A percentile compares a stretch with the other conserved stretches of the same genome.
Evolutionary conservation across 2,329 filamentous ascomycete species (phyloP).

Genomic region (Fusarium hainanense): DNA sequence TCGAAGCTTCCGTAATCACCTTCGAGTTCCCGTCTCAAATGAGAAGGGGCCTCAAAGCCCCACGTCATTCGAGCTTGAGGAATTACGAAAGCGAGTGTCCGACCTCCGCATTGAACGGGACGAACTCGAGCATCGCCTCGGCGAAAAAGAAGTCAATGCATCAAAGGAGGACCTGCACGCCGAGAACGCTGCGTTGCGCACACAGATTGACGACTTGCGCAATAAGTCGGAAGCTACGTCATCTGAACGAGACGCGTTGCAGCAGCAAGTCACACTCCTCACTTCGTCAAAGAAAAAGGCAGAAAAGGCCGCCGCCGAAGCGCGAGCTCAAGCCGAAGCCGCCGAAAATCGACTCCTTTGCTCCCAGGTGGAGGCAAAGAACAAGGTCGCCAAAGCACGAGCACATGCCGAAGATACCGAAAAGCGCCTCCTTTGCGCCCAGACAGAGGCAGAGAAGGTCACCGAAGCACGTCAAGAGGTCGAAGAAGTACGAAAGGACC

Average conservation of each 20-base stretch:
- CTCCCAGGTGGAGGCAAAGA: background rate
- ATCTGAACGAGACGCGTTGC: background rate
- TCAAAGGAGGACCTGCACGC: background rate
- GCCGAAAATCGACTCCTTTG: no score
- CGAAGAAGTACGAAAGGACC: background rate
- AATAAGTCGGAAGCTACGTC: background rate
- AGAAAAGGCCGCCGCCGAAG: background rate
- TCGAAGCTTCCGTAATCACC: background rate
- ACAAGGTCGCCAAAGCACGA: background rate
- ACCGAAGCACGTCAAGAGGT: background rate
- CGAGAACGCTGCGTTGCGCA: background rate
- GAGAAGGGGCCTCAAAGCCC: background rate
- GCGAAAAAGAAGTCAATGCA: background rate
- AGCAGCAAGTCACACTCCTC: background rate
- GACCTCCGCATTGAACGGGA: background rate
- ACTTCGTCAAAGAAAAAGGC: background rate
- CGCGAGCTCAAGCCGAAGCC: background rate
- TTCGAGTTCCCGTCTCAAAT: background rate
- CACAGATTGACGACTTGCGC: background rate
- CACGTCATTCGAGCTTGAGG: background rate
- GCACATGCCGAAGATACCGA: no score
- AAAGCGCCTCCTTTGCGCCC: no score
- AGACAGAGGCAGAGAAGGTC: background rate
- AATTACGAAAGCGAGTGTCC: background rate
- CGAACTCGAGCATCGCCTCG: background rate